Evolutionary conservation across 257 asterid species (phyloP).

Genomic region (Fraxinus excelsior): DNA sequence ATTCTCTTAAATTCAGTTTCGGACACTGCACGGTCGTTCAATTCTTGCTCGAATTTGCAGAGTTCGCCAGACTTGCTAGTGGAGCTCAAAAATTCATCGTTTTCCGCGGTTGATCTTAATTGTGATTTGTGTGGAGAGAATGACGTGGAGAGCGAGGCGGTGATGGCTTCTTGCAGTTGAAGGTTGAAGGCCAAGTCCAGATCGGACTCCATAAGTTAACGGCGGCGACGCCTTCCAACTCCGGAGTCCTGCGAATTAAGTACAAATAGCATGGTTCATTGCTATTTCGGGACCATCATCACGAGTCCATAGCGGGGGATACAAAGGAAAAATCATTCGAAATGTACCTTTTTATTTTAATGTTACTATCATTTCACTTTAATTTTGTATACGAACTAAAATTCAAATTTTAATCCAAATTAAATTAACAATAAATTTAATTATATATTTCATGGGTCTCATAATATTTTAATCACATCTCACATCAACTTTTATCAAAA

Average conservation of each 20-base stretch:
- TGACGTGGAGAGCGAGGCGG: constrained; percentile 51
- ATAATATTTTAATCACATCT: too few relatives aligned
- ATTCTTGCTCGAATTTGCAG: constrained; percentile 45
- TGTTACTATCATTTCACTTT: too few relatives aligned
- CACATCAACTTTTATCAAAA: too few relatives aligned
- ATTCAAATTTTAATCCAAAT: too few relatives aligned
- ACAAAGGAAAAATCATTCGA: too few relatives aligned
- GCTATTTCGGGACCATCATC: too few relatives aligned
- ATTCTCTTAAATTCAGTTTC: constrained; percentile 44
- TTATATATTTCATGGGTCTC: too few relatives aligned
- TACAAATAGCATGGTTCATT: too few relatives aligned
- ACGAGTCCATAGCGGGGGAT: too few relatives aligned
- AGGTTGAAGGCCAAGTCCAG: constrained; percentile 66
- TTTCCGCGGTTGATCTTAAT: background rate
- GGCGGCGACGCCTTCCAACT: constrained; percentile 40
- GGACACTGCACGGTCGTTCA: constrained; percentile 41
- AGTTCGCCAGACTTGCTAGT: constrained; percentile 46
- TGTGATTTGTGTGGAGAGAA: background rate
- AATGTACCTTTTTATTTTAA: too few relatives aligned
- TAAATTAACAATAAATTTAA: too few relatives aligned
- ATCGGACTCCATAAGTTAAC: constrained; percentile 64
- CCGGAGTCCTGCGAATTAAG: constrained; percentile 32
- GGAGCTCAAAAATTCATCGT: constrained; percentile 19
- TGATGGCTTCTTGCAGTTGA: constrained; percentile 67
- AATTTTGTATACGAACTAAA: too few relatives aligned